A percentile compares a stretch with the other conserved stretches of the same genome.
These are phyloP conservation scores for Scheffersomyces ergatensis DNA, from an alignment of 805 yeast genomes.

Conservation along the genomic window DNA sequence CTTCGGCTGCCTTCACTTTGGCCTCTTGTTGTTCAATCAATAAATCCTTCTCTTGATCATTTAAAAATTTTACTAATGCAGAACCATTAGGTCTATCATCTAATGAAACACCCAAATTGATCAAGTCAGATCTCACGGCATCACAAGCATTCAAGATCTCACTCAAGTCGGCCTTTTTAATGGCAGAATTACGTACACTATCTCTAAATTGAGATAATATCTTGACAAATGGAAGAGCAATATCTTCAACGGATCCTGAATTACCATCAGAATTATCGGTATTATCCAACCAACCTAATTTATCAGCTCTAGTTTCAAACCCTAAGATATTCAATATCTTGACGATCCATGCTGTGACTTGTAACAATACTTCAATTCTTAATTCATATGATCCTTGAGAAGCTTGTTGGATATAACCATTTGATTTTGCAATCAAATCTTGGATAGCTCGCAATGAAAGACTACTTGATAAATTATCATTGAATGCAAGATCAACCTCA, in stretches of 20 bases:
- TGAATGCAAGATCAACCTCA: conserved; percentile 72
- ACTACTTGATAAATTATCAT: conserved; percentile 86
- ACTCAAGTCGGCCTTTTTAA: conserved; percentile 49
- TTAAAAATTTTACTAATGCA: conserved; percentile 83
- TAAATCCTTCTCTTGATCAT: conserved; percentile 64
- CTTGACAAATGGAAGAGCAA: conserved; percentile 76
- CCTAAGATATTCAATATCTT: conserved; percentile 73
- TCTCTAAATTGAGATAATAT: conserved; percentile 81
- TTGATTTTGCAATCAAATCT: conserved; percentile 69
- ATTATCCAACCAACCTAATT: conserved; percentile 74
- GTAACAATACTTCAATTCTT: conserved; percentile 63
- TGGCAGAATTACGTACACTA: conserved; percentile 70
- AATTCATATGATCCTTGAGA: conserved; percentile 43
- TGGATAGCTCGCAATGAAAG: conserved; percentile 61
- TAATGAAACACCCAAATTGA: conserved; percentile 74
- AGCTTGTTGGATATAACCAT: conserved; percentile 61
- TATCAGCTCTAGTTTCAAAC: conserved; percentile 65
- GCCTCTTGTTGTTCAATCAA: conserved; percentile 59
- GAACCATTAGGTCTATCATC: conserved; percentile 83
- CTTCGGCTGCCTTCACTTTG: conserved; percentile 57
- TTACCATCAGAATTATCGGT: conserved; percentile 12
- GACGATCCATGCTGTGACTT: conserved; percentile 67
- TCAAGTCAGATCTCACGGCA: conserved; percentile 64
- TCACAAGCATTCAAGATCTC: conserved; percentile 71
- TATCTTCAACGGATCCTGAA: conserved; percentile 51